These are phyloP conservation scores for Arabidopsis arenosa DNA, from an alignment of 345 rosid species.

Conservation along the genomic window DNA sequence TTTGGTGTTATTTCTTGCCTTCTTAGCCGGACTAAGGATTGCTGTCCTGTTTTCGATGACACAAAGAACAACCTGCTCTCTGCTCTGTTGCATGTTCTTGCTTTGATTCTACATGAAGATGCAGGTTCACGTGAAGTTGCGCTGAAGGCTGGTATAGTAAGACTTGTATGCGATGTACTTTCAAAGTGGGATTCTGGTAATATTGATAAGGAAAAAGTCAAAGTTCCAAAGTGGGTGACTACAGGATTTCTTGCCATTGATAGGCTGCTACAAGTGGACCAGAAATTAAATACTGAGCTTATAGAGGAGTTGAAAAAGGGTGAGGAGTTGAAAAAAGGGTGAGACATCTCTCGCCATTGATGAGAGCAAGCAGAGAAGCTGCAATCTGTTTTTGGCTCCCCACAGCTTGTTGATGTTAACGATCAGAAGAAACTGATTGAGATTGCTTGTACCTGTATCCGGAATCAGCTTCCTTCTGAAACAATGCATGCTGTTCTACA, in stretches of 20 bases:
- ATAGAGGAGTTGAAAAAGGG: conserved; percentile 72
- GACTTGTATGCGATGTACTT: conserved; percentile 73
- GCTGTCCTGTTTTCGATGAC: conserved; percentile 58
- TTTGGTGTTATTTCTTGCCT: conserved; percentile 76
- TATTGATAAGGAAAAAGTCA: conserved; percentile 54
- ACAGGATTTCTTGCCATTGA: conserved; percentile 94
- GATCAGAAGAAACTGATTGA: conserved; percentile 83
- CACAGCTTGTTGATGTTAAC: conserved; percentile 56
- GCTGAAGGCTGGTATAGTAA: conserved; percentile 70
- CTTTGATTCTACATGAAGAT: conserved; percentile 93
- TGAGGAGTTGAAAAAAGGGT: background rate
- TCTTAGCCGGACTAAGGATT: conserved; percentile 69
- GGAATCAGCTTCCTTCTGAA: conserved; percentile 81
- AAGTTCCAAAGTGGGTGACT: conserved; percentile 91
- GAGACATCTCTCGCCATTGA: conserved; percentile 54
- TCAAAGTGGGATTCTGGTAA: conserved; percentile 71
- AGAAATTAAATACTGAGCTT: conserved; percentile 74
- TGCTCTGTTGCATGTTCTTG: conserved; percentile 84
- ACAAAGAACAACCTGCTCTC: conserved; percentile 61
- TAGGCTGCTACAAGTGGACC: conserved; percentile 85
- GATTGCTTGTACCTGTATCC: conserved; percentile 85
- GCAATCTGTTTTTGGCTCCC: conserved; percentile 61
- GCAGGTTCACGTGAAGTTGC: conserved; percentile 84
- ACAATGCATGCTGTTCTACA: conserved; percentile 93
- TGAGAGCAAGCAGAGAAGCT: conserved; percentile 73